These are phyloP conservation scores for Dryas drummondii DNA, from an alignment of 306 rosid genomes.

Conservation along the genomic window DNA sequence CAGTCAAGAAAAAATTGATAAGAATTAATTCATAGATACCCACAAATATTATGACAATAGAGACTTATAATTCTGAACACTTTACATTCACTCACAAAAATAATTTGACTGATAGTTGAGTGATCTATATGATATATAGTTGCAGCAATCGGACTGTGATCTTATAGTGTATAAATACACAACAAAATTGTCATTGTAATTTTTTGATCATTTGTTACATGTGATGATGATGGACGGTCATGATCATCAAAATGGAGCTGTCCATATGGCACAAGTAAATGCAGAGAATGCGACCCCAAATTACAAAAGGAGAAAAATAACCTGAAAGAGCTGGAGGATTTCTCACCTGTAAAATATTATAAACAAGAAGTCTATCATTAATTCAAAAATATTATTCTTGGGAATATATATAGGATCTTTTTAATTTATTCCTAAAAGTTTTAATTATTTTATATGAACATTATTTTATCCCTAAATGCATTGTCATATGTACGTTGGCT, in stretches of 20 bases:
- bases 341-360: conserved; percentile 11
- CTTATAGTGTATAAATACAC: neutral
- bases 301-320: neutral
- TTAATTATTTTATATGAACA: neutral
- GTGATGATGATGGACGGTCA: neutral
- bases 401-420: no score
- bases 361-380: conserved; percentile 3
- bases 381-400: no score
- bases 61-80: no score
- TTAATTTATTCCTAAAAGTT: neutral
- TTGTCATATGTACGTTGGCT: conserved; percentile 44
- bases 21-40: no score
- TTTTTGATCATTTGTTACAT: neutral
- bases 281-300: neutral
- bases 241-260: neutral
- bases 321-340: neutral
- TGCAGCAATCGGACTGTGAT: no score
- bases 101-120: no score
- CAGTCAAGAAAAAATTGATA: no score
- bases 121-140: no score
- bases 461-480: conserved; percentile 24
- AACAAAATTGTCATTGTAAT: neutral
- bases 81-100: no score
- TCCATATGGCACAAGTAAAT: neutral
- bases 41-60: neutral